Percentiles rank a stretch among this genome's conserved stretches.
Conservation (phyloP, 768 basidiomycete species). For the Collybiopsis luxurians region DNA sequence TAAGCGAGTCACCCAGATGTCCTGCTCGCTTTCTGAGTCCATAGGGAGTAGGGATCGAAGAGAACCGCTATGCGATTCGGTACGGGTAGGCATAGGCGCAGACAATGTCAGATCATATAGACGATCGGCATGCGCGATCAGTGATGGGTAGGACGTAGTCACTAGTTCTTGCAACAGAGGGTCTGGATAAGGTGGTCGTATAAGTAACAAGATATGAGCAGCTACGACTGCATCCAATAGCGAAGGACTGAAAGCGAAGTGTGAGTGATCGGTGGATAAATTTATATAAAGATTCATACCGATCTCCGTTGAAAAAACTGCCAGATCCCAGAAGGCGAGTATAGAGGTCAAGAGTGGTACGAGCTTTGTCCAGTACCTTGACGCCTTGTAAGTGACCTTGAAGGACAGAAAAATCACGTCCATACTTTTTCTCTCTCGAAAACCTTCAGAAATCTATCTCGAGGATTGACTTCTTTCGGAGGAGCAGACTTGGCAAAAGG, state of each 20-base stretch:
- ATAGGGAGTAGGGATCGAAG: slow-evolving; percentile 7
- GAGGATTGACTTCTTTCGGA: slow-evolving; percentile 23
- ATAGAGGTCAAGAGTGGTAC: slow-evolving; percentile 55
- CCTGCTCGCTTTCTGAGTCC: neutral
- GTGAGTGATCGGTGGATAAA: no score
- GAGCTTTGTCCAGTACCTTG: slow-evolving; percentile 61
- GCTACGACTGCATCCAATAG: slow-evolving; percentile 66
- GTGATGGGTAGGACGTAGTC: slow-evolving; percentile 49
- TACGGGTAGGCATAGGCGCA: neutral
- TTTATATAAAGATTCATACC: slow-evolving; percentile 29
- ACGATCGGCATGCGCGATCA: slow-evolving; percentile 57
- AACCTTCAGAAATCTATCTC: slow-evolving; percentile 41
- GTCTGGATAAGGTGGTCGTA: slow-evolving; percentile 60
- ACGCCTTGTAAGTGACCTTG: neutral
- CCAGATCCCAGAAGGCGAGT: slow-evolving; percentile 48
- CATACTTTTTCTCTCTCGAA: slow-evolving; percentile 68
- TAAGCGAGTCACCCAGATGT: slow-evolving; percentile 1
- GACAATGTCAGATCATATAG: slow-evolving; percentile 26
- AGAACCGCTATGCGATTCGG: slow-evolving; percentile 1
- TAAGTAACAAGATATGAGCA: slow-evolving; percentile 62
- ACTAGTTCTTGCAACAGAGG: slow-evolving; percentile 54
- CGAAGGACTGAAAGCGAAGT: slow-evolving; percentile 44
- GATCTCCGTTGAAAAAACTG: slow-evolving; percentile 48
- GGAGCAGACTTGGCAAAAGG: slow-evolving; percentile 28
- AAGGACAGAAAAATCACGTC: neutral